These are phyloP conservation scores for Aspergillus texensis DNA, from an alignment of 2,329 filamentous ascomycete genomes.

Conservation along the genomic window DNA sequence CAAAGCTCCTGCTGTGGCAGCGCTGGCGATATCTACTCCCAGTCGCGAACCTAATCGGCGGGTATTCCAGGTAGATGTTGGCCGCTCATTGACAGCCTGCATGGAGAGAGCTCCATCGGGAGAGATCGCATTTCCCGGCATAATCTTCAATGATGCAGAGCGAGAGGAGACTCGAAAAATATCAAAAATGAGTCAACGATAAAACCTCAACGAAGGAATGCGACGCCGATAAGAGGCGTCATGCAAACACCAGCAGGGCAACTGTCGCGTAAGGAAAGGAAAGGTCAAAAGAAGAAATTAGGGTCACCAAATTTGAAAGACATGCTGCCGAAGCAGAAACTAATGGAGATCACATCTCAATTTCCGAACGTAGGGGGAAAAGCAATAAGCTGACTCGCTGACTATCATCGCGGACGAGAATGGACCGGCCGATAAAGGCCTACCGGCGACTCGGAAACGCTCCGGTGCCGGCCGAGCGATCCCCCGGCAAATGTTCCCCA, in stretches of 20 bases:
- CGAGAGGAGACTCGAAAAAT: not conserved
- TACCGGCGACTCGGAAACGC: conserved; percentile 22
- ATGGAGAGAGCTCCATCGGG: conserved; percentile 28
- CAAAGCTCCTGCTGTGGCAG: conserved; percentile 70
- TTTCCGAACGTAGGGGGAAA: not conserved
- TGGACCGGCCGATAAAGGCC: conserved; percentile 9
- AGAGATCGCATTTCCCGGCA: conserved; percentile 34
- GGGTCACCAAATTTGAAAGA: not conserved
- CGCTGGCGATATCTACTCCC: conserved; percentile 68
- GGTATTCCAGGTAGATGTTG: conserved; percentile 67
- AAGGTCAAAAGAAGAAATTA: not conserved
- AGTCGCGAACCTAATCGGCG: conserved; percentile 69
- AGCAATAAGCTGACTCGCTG: conserved; percentile 8
- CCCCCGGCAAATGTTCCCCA: not conserved
- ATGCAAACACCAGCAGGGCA: not conserved
- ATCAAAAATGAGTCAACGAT: conserved; percentile 1
- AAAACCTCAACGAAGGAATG: not conserved
- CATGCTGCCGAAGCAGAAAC: not conserved
- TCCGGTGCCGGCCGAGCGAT: conserved; percentile 34
- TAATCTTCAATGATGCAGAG: conserved; percentile 18
- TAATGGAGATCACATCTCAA: conserved; percentile 4
- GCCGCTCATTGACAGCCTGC: conserved; percentile 26
- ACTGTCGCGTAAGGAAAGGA: not conserved
- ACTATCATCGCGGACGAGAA: conserved; percentile 28
- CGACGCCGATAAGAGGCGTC: conserved; percentile 8